Conservation (phyloP, 768 basidiomycete species). For the Tricholoma bakamatsutake region DNA sequence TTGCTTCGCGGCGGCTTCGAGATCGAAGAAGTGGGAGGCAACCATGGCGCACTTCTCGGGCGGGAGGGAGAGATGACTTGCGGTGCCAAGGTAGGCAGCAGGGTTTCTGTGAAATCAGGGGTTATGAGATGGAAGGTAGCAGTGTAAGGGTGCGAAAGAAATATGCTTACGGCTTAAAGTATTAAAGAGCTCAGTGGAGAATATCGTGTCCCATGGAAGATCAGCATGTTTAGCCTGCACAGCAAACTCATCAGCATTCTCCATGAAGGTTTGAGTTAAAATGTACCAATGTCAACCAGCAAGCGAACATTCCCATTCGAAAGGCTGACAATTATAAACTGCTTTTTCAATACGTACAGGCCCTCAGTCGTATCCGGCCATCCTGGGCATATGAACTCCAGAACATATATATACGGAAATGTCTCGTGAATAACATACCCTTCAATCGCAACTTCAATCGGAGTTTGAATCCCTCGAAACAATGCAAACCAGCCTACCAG, state of each 20-base stretch:
- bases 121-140: not conserved
- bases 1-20: conserved; percentile 42
- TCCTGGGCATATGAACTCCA: conserved; percentile 20
- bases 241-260: not conserved
- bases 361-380: conserved; percentile 53
- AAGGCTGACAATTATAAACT: conserved; percentile 43
- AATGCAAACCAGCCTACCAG: too few species aligned
- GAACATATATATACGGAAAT: too few species aligned
- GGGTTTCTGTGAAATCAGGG: conserved; percentile 34
- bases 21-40: conserved; percentile 55
- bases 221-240: conserved; percentile 53
- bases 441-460: too few species aligned
- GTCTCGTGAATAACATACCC: conserved; percentile 26
- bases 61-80: conserved; percentile 42
- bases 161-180: conserved; percentile 60
- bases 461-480: too few species aligned
- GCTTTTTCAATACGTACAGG: conserved; percentile 44
- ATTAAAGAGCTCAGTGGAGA: conserved; percentile 55
- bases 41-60: conserved; percentile 57
- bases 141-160: not conserved
- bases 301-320: conserved; percentile 63
- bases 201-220: conserved; percentile 59
- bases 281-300: conserved; percentile 54
- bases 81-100: conserved; percentile 43
- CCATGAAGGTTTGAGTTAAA: not conserved